A percentile compares a stretch with the other conserved stretches of the same genome.
Conservation (phyloP, 2,329 filamentous ascomycete species). For the Claviceps maximensis region DNA sequence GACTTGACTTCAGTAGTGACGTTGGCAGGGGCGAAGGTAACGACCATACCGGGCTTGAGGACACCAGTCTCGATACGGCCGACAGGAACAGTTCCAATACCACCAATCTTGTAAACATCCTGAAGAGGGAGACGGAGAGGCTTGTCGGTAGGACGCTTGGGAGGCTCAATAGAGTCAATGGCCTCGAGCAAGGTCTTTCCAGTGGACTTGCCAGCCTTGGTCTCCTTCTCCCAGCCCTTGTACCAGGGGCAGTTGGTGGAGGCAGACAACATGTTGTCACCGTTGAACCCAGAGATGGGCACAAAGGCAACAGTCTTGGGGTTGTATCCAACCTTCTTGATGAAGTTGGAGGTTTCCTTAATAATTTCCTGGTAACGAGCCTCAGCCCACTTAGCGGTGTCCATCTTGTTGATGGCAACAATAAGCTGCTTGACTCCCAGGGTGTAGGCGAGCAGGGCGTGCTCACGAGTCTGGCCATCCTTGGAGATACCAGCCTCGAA, state of each 20-base stretch:
- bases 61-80: constrained; percentile 99
- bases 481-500: constrained; percentile 99
- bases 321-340: constrained; percentile 99
- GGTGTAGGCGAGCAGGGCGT: constrained; percentile 99
- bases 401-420: constrained; percentile 99
- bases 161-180: constrained; percentile 90
- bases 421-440: constrained; percentile 99
- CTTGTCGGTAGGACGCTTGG: constrained; percentile 93
- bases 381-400: constrained; percentile 98
- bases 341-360: constrained; percentile 99
- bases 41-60: constrained; percentile 85
- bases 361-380: constrained; percentile 95
- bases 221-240: constrained; percentile 99
- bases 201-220: constrained; percentile 67
- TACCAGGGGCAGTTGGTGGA: constrained; percentile 98
- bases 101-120: constrained; percentile 99
- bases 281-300: constrained; percentile 99
- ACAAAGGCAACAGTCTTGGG: constrained; percentile 97
- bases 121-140: constrained; percentile 99
- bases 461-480: constrained; percentile 99
- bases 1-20: constrained; percentile 99
- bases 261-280: constrained; percentile 95
- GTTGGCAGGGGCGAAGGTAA: constrained; percentile 96
- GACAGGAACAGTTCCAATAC: constrained; percentile 99
- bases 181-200: constrained; percentile 99